Percentiles rank a stretch among this genome's conserved stretches.
phyloP scores from a whole-genome alignment of 371 early-diverging fungal genomes.

The Syncephalastrum monosporum region DNA sequence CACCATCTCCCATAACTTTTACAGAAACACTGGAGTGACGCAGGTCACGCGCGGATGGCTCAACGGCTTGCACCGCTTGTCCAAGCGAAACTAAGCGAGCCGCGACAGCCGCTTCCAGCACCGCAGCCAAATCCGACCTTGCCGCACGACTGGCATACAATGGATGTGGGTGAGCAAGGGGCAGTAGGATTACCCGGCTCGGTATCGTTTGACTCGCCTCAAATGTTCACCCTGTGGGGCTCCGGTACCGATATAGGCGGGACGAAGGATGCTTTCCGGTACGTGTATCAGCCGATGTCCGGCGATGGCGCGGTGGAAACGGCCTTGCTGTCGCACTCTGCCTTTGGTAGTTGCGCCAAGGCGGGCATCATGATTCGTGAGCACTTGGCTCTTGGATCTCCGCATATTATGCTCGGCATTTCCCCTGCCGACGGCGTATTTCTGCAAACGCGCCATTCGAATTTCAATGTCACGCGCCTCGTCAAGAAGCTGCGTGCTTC shows the following conservation, averaged over 20 bases:
- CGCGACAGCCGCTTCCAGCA: constrained; percentile 36
- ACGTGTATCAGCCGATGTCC: constrained; percentile 35
- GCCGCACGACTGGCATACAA: constrained; percentile 46
- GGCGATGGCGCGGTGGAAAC: constrained; percentile 28
- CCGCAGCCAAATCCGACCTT: constrained; percentile 43
- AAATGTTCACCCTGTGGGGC: constrained; percentile 47
- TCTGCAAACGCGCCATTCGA: constrained; percentile 27
- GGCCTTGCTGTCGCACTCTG: constrained; percentile 37
- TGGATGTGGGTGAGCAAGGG: constrained; percentile 40
- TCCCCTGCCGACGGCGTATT: constrained; percentile 43
- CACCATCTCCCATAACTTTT: neutral
- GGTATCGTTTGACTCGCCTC: constrained; percentile 39
- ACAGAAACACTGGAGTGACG: constrained; percentile 36
- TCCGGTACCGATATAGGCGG: constrained; percentile 40
- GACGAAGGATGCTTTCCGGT: constrained; percentile 39
- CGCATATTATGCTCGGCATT: constrained; percentile 40
- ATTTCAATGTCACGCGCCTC: constrained; percentile 26
- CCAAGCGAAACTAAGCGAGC: constrained; percentile 28
- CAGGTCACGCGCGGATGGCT: constrained; percentile 35
- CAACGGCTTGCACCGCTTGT: constrained; percentile 32
- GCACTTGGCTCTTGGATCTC: constrained; percentile 38
- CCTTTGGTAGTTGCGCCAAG: constrained; percentile 47
- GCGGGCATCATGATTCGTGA: constrained; percentile 51
- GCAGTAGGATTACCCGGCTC: constrained; percentile 42
- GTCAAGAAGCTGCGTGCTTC: constrained; percentile 35